phyloP scores from a whole-genome alignment of 2,329 filamentous ascomycete genomes.

The Colletotrichum somersetense region DNA sequence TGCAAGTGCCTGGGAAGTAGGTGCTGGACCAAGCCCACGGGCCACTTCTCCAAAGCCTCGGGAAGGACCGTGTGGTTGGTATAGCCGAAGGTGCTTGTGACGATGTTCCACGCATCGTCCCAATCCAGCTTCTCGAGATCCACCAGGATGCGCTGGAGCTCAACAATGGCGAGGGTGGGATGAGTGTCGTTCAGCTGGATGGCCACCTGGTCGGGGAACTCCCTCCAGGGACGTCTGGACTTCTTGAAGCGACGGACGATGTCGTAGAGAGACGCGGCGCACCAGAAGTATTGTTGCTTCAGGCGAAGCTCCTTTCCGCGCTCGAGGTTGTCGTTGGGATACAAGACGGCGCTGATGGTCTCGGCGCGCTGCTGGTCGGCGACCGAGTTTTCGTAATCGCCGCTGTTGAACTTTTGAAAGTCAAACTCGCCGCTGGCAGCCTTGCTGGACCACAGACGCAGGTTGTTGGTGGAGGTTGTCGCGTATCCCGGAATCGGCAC shows the following conservation, averaged over 20 bases:
- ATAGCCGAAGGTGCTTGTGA: constrained; percentile 87
- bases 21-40: constrained; percentile 91
- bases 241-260: constrained; percentile 99
- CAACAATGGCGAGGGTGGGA: constrained; percentile 94
- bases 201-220: constrained; percentile 94
- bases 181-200: constrained; percentile 99
- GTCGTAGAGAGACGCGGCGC: constrained; percentile 93
- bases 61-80: constrained; percentile 99
- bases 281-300: constrained; percentile 99
- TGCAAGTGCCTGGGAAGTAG: constrained; percentile 93
- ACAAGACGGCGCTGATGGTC: constrained; percentile 96
- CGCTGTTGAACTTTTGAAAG: constrained; percentile 99
- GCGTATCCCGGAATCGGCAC: constrained; percentile 91
- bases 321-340: constrained; percentile 97
- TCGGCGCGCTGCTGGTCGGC: constrained; percentile 99
- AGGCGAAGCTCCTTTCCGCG: constrained; percentile 95
- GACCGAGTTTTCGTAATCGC: constrained; percentile 97
- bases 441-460: constrained; percentile 97
- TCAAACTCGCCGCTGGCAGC: constrained; percentile 97
- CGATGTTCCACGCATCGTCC: constrained; percentile 91
- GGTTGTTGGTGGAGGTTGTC: constrained; percentile 93
- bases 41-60: constrained; percentile 98
- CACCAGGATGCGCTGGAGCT: constrained; percentile 91
- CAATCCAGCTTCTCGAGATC: constrained; percentile 93
- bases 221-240: constrained; percentile 87